Evolutionary conservation across 768 basidiomycete genomes (phyloP).

Genomic region (Trametes sanguinea): DNA sequence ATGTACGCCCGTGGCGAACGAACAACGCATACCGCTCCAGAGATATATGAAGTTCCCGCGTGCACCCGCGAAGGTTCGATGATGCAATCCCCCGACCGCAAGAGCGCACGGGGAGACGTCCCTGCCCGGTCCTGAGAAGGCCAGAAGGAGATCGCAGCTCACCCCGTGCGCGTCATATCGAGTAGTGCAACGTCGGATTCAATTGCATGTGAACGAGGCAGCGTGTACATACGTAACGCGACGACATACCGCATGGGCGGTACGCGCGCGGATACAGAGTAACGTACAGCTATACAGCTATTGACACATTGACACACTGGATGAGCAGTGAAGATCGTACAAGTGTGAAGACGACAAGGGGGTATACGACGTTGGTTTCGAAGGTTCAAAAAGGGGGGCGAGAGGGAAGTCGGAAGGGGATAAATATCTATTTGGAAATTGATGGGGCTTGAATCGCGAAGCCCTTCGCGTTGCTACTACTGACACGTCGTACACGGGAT

Average conservation of each 20-base stretch:
- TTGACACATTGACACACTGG: constrained; percentile 4
- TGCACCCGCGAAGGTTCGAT: constrained; percentile 12
- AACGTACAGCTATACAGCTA: constrained; percentile 8
- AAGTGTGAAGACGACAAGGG: constrained; percentile 1
- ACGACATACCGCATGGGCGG: constrained; percentile 4
- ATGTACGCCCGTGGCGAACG: too few relatives aligned
- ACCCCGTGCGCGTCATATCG: neutral
- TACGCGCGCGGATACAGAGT: constrained; percentile 5
- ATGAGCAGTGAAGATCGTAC: constrained; percentile 9
- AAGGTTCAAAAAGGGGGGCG: neutral
- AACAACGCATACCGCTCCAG: too few relatives aligned
- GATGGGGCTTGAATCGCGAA: constrained; percentile 50
- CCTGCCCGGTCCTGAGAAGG: neutral
- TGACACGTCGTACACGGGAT: constrained; percentile 24
- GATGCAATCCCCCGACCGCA: neutral
- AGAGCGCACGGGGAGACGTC: neutral
- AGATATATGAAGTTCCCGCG: neutral
- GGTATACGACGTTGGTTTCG: neutral
- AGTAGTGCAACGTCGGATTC: constrained; percentile 1
- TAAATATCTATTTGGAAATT: constrained; percentile 32
- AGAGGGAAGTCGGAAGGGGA: constrained; percentile 10
- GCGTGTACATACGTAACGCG: constrained; percentile 15
- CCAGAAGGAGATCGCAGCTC: constrained; percentile 4
- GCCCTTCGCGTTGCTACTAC: constrained; percentile 45
- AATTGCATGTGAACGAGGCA: constrained; percentile 12